Evolutionary conservation across 2,329 filamentous ascomycete species (phyloP), one percentile per base, ranked within the genome.

Genomic region (Zymoseptoria brevis): DNA sequence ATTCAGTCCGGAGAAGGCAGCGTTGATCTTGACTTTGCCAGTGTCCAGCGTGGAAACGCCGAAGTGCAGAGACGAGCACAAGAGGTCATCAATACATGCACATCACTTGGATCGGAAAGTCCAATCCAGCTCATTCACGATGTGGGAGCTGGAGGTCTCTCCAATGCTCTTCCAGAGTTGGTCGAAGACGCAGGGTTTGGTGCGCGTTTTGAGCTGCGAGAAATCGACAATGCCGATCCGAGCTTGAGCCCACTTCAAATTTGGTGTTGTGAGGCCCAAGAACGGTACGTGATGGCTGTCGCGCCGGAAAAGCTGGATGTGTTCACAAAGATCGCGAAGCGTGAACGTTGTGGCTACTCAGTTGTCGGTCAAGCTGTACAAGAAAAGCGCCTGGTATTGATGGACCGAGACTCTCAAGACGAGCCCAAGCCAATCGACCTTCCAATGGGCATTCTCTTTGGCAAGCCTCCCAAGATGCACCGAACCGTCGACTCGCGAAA

Each of bases 51-150:
- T 76, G 94, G 93, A 53, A 99, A 99, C 71, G 92, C 94, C 1
- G 94, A 99, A 76, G 93, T 97, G 75, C 90, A 99, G 75, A 83
- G 94, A 63, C 84, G 94, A 67, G 94, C 93, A 1, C 94, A 99
- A 76, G 96, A 97, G 83, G 94, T 99, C 64, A 99, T 99, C 75
- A 94, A 97, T 75, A 87, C 90, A 4, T 99, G 94, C 73, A 86
- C 89, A 26, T 87, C 90, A 2, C 83, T 97, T 68, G 93, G 92
- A 16, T 79, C 86, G 3, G 80, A 90, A 64, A 97, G 88, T 71
- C 94, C 94, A 0, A 97, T 99, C 66, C 87, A 90, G 58, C 93
- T 97, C 77, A 97, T 99, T 64, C 94, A 99, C 73, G 94, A 99
- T 71, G 94, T 99, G 52, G 94, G 94, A 62, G 94, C 94, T 55